Conservation (phyloP, 164 flowering plant genomes). For the Santalum album region DNA sequence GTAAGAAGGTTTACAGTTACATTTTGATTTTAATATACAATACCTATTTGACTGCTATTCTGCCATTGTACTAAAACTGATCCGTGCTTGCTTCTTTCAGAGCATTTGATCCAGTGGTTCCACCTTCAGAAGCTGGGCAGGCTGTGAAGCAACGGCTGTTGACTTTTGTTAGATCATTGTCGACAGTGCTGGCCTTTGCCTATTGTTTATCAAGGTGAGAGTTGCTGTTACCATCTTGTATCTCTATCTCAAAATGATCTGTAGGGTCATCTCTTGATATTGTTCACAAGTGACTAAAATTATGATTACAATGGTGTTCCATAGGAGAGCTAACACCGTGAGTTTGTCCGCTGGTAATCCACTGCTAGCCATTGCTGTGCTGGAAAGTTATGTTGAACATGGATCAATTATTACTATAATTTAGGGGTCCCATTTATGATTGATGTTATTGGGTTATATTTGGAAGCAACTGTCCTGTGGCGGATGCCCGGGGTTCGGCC, state of each 20-base stretch:
- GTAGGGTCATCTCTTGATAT: neutral
- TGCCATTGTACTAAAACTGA: slow-evolving; percentile 7
- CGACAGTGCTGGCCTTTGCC: slow-evolving; percentile 84
- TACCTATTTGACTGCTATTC: neutral
- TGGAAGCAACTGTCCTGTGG: no score
- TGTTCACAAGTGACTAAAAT: neutral
- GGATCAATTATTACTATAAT: no score
- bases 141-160: slow-evolving; percentile 72
- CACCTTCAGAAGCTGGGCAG: slow-evolving; percentile 81
- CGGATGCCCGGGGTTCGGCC: no score
- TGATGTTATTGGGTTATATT: no score
- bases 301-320: no score
- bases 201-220: slow-evolving; percentile 79
- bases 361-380: no score
- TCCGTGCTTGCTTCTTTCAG: slow-evolving; percentile 31
- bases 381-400: no score
- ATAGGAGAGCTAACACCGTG: no score
- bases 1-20: neutral
- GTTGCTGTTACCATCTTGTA: neutral
- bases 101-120: slow-evolving; percentile 67
- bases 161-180: slow-evolving; percentile 74
- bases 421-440: no score
- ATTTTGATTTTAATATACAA: neutral
- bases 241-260: neutral
- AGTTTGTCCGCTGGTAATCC: no score